phyloP scores from a whole-genome alignment of 345 rosid genomes.

The Fremontodendron californicum region DNA sequence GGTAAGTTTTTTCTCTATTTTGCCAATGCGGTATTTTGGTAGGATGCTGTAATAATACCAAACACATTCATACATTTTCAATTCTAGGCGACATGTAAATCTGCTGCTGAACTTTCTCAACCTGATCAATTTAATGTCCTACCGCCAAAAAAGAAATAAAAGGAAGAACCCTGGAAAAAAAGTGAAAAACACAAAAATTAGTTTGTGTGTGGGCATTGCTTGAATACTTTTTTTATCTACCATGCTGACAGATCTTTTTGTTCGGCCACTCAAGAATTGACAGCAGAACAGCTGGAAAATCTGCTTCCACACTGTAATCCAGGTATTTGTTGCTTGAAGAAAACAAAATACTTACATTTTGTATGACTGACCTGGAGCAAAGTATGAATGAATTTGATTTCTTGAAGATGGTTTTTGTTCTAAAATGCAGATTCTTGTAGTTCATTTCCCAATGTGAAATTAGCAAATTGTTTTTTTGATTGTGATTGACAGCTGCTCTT shows the following conservation, averaged over 20 bases:
- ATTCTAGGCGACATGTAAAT: not conserved
- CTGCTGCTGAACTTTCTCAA: not conserved
- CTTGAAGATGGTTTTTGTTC: not conserved
- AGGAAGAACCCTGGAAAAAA: not conserved
- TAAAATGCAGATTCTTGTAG: constrained; percentile 5
- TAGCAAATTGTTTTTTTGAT: constrained; percentile 22
- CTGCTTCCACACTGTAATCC: constrained; percentile 38
- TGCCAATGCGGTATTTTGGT: not conserved
- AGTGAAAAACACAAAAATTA: not conserved
- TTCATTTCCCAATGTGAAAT: constrained; percentile 3
- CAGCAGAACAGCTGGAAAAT: constrained; percentile 55
- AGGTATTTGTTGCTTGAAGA: constrained; percentile 38
- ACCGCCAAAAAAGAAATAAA: not conserved
- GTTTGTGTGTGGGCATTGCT: not conserved
- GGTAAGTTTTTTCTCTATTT: constrained; percentile 35
- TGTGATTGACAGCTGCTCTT: constrained; percentile 32
- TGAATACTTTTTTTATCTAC: not conserved
- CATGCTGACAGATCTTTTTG: constrained; percentile 50
- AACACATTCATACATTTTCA: not conserved
- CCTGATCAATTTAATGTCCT: not conserved
- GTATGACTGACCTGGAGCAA: not conserved
- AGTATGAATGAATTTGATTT: constrained; percentile 10
- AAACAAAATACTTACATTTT: not conserved
- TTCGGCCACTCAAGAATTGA: constrained; percentile 52
- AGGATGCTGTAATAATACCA: not conserved